These are phyloP conservation scores for Chaetomium cochliodes DNA, from an alignment of 495 filamentous ascomycete genomes.

Conservation along the genomic window DNA sequence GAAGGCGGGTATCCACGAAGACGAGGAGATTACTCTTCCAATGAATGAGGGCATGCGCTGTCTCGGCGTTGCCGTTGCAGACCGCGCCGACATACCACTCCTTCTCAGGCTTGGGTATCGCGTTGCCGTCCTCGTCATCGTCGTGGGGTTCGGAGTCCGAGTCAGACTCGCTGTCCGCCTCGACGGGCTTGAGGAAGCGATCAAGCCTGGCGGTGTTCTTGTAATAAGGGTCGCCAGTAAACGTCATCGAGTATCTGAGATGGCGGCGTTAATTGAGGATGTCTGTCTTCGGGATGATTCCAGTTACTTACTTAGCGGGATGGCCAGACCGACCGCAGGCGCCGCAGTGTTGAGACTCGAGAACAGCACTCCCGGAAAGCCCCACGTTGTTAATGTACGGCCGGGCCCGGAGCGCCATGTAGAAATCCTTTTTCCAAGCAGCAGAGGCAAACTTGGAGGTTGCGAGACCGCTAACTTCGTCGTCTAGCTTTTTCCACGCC, in stretches of 20 bases:
- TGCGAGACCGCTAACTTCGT: constrained; percentile 66
- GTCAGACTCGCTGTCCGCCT: constrained; percentile 43
- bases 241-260: constrained; percentile 49
- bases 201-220: constrained; percentile 45
- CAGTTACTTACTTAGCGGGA: constrained; percentile 51
- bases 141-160: constrained; percentile 12
- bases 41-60: constrained; percentile 68
- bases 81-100: constrained; percentile 42
- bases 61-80: constrained; percentile 66
- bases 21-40: constrained; percentile 74
- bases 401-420: constrained; percentile 61
- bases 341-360: constrained; percentile 58
- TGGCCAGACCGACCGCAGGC: constrained; percentile 74
- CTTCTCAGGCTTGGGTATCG: constrained; percentile 38
- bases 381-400: constrained; percentile 46
- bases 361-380: constrained; percentile 28
- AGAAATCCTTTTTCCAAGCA: constrained; percentile 69
- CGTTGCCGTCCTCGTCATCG: constrained; percentile 41
- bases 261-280: neutral
- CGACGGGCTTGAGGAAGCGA: constrained; percentile 18
- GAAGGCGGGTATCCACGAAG: constrained; percentile 63
- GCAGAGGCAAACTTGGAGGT: constrained; percentile 71
- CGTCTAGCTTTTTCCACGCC: constrained; percentile 72
- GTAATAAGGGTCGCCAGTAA: constrained; percentile 69
- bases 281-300: neutral